Percentiles rank a stretch among this genome's conserved stretches.
These are phyloP conservation scores for Oryza australiensis DNA, from an alignment of 176 grass and related monocot genomes.

Conservation along the genomic window DNA sequence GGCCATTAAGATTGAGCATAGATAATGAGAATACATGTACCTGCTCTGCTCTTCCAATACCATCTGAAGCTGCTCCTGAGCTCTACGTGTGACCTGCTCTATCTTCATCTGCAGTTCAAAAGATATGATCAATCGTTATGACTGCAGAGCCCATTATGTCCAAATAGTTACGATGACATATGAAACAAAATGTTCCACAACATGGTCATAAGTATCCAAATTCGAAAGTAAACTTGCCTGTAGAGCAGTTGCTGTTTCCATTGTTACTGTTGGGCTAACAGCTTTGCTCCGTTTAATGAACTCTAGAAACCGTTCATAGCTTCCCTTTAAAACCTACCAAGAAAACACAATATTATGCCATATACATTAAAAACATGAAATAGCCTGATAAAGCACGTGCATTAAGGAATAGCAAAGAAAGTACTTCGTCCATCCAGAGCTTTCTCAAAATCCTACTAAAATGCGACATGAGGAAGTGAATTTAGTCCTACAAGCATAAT, in stretches of 20 bases:
- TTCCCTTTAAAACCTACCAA: slow-evolving; percentile 74
- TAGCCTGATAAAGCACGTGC: neutral
- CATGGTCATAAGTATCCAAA: neutral
- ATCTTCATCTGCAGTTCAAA: slow-evolving; percentile 77
- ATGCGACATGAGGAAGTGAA: neutral
- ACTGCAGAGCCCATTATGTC: slow-evolving; percentile 20
- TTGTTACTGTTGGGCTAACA: slow-evolving; percentile 84
- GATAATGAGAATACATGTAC: slow-evolving; percentile 41
- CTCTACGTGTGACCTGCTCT: slow-evolving; percentile 86
- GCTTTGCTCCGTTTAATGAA: slow-evolving; percentile 94
- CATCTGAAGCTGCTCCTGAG: slow-evolving; percentile 96
- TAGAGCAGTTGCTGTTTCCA: slow-evolving; percentile 93
- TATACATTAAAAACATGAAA: neutral
- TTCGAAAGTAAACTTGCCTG: slow-evolving; percentile 48
- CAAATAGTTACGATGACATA: slow-evolving; percentile 18
- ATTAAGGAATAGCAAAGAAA: neutral
- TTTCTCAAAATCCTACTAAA: neutral
- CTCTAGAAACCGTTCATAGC: slow-evolving; percentile 88
- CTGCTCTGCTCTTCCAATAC: slow-evolving; percentile 95
- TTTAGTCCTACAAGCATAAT: neutral
- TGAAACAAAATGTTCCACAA: slow-evolving; percentile 21
- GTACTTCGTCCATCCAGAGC: neutral
- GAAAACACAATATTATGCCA: neutral
- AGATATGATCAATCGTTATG: slow-evolving; percentile 26
- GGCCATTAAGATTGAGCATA: neutral